A percentile compares a stretch with the other conserved stretches of the same genome.
These are phyloP conservation scores for Penicillium bovifimosum DNA, from an alignment of 495 filamentous ascomycete species.

Conservation along the genomic window DNA sequence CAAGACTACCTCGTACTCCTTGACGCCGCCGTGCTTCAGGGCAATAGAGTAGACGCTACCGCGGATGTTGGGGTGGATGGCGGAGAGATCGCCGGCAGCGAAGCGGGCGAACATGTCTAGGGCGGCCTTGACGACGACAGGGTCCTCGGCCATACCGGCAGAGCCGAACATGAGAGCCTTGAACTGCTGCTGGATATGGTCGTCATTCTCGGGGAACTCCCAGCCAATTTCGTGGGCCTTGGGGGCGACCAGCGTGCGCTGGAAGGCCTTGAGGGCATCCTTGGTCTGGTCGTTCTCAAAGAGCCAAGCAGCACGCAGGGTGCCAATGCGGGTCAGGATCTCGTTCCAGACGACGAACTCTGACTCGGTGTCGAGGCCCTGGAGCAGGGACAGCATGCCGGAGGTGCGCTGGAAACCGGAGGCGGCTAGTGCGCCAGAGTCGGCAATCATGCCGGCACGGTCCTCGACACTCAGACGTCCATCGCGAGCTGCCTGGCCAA, in stretches of 20 bases:
- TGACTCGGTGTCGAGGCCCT: conserved; percentile 74
- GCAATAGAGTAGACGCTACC: conserved; percentile 58
- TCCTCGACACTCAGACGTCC: conserved; percentile 89
- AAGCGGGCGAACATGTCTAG: conserved; percentile 62
- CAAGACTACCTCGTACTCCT: conserved; percentile 66
- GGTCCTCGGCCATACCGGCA: conserved; percentile 56
- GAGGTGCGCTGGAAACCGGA: conserved; percentile 94
- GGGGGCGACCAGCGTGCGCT: conserved; percentile 63
- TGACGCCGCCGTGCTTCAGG: conserved; percentile 54
- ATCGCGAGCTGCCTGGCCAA: conserved; percentile 71
- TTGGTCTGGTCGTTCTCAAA: conserved; percentile 73
- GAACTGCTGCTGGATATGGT: conserved; percentile 84
- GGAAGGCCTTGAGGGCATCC: conserved; percentile 75
- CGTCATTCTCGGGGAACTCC: conserved; percentile 76
- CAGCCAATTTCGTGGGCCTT: conserved; percentile 85
- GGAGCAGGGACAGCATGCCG: conserved; percentile 75
- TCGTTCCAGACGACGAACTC: conserved; percentile 96
- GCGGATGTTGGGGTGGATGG: conserved; percentile 64
- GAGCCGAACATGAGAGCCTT: conserved; percentile 60
- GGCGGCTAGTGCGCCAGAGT: conserved; percentile 83
- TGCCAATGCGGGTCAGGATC: conserved; percentile 68
- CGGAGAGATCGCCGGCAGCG: conserved; percentile 49
- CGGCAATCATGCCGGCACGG: conserved; percentile 91
- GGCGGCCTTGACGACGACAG: conserved; percentile 51
- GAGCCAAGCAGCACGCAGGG: conserved; percentile 76